phyloP scores from a whole-genome alignment of 2,329 filamentous ascomycete species.

The Arthrobotrys pseudoclavata region DNA sequence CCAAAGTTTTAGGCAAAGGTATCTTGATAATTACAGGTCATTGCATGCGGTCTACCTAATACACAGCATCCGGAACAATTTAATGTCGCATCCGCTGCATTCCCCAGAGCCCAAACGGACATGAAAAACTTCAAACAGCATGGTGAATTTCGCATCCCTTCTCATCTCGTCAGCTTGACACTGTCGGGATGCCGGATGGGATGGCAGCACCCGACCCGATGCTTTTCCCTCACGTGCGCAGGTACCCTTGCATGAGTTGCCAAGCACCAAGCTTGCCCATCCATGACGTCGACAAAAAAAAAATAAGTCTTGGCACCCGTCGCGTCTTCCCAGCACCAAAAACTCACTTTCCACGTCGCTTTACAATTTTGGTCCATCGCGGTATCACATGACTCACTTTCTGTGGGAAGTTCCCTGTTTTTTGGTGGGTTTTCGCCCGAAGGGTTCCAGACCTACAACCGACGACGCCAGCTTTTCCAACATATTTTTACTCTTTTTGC shows the following conservation, averaged over 20 bases:
- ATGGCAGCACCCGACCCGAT: slow-evolving; percentile 4
- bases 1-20: neutral
- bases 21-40: neutral
- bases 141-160: neutral
- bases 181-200: neutral
- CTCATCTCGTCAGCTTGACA: neutral
- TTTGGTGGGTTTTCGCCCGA: neutral
- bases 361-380: slow-evolving; percentile 5
- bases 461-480: neutral
- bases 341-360: slow-evolving; percentile 19
- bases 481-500: neutral
- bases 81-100: slow-evolving; percentile 10
- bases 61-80: slow-evolving; percentile 6
- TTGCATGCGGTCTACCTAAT: slow-evolving; percentile 15
- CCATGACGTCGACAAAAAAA: slow-evolving; percentile 36
- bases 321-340: slow-evolving; percentile 55
- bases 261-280: slow-evolving; percentile 2
- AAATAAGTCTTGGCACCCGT: slow-evolving; percentile 34
- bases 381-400: slow-evolving; percentile 25
- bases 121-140: neutral
- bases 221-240: slow-evolving; percentile 17
- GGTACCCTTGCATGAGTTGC: slow-evolving; percentile 39
- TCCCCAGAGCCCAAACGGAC: neutral
- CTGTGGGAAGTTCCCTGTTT: slow-evolving; percentile 15
- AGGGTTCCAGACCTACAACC: slow-evolving; percentile 18